Percentiles rank a stretch among this genome's conserved stretches.
phyloP scores from a whole-genome alignment of 75 land plant genomes.

The Selaginella tamariscina region DNA sequence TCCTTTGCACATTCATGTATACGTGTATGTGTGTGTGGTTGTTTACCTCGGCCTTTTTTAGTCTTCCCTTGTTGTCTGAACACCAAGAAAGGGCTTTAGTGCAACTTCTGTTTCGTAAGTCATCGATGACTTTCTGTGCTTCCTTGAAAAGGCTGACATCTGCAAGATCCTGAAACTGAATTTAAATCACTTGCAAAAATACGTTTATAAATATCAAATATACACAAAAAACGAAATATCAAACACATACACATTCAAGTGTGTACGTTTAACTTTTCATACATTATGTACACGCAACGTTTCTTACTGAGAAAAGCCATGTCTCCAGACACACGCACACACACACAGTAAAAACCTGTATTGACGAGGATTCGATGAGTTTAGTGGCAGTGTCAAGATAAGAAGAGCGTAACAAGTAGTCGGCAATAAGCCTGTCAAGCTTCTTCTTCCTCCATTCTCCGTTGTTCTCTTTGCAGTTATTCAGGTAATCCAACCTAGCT shows the following conservation, averaged over 20 bases:
- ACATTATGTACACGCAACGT: no score
- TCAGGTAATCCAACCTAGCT: background rate
- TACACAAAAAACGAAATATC: no score
- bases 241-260: no score
- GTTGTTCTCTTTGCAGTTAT: background rate
- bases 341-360: background rate
- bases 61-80: background rate
- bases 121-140: background rate
- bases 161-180: background rate
- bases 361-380: background rate
- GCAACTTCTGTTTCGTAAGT: background rate
- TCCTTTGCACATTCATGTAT: background rate
- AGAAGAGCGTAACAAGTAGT: background rate
- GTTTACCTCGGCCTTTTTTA: background rate
- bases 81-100: background rate
- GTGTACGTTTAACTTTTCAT: no score
- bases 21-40: no score
- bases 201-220: background rate
- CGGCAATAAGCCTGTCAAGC: background rate
- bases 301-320: no score
- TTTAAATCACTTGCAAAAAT: background rate
- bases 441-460: background rate
- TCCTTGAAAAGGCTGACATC: background rate
- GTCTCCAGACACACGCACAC: no score
- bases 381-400: background rate